These are phyloP conservation scores for Sugiyamaella xylanicola DNA, from an alignment of 1,139 yeast species.

Conservation along the genomic window DNA sequence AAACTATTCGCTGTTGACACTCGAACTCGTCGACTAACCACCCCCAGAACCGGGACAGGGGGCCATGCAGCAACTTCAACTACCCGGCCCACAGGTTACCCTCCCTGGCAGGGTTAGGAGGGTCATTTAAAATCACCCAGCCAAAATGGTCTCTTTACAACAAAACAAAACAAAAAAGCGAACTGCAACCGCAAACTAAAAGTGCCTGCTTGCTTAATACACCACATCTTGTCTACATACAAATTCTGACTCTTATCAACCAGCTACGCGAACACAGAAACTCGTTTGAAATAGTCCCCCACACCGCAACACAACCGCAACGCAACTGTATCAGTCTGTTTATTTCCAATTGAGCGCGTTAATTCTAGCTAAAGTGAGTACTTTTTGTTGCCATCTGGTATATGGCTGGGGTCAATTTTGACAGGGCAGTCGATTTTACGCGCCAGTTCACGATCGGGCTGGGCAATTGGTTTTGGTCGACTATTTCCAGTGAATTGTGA, in stretches of 20 bases:
- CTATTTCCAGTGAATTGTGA: too few species aligned
- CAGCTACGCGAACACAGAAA: neutral
- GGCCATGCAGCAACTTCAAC: too few species aligned
- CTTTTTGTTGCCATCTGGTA: too few species aligned
- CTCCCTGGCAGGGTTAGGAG: constrained; percentile 1
- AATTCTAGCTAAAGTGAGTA: constrained; percentile 1
- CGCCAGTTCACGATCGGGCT: too few species aligned
- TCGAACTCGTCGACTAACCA: too few species aligned
- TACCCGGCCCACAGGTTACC: constrained; percentile 1
- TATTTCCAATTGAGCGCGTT: neutral
- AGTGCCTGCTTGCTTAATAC: neutral
- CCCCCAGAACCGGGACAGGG: too few species aligned
- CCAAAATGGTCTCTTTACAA: constrained; percentile 7
- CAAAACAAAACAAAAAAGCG: constrained; percentile 6
- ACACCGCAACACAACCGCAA: neutral
- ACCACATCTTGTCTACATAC: neutral
- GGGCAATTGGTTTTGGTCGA: too few species aligned
- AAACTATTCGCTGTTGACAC: too few species aligned
- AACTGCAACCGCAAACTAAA: constrained; percentile 8
- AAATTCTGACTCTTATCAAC: constrained; percentile 5
- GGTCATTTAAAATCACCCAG: constrained; percentile 9
- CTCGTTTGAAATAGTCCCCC: too few species aligned
- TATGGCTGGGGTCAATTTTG: too few species aligned
- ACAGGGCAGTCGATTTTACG: too few species aligned
- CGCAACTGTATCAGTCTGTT: neutral